Conservation (phyloP, 345 rosid species). For the Chamaenerion angustifolium region DNA sequence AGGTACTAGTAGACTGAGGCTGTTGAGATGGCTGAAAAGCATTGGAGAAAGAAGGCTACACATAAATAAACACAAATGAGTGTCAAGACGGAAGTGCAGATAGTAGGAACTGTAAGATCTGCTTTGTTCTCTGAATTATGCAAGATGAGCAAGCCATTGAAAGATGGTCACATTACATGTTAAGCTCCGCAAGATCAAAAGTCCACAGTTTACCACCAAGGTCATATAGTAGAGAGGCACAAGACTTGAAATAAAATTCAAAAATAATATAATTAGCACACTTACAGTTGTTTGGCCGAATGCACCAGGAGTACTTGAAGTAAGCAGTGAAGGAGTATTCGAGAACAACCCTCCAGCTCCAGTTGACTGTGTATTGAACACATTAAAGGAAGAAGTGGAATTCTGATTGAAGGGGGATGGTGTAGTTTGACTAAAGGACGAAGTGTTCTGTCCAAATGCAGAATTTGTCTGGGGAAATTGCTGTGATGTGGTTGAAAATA, state of each 20-base stretch:
- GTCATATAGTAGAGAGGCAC: background rate
- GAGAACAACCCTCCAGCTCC: constrained; percentile 32
- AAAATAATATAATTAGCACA: constrained; percentile 4
- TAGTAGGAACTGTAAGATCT: background rate
- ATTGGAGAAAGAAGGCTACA: constrained; percentile 31
- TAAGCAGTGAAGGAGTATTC: constrained; percentile 26
- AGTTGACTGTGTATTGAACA: constrained; percentile 39
- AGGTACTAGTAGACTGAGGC: constrained; percentile 33
- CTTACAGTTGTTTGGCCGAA: constrained; percentile 49
- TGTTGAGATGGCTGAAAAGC: constrained; percentile 41
- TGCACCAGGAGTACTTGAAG: constrained; percentile 27
- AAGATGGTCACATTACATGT: background rate
- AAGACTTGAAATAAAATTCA: background rate
- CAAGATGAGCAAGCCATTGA: background rate
- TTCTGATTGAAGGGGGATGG: constrained; percentile 21
- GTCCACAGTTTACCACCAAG: background rate
- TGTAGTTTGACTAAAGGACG: constrained; percentile 11
- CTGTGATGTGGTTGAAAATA: constrained; percentile 35
- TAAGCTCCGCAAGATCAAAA: background rate
- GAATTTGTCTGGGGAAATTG: constrained; percentile 45
- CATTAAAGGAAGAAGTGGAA: constrained; percentile 7
- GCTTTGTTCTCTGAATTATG: background rate
- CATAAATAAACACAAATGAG: background rate
- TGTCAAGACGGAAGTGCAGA: background rate
- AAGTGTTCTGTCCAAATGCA: constrained; percentile 26